These are phyloP conservation scores for Leonotis leonurus DNA, from an alignment of 257 asterid genomes.

Conservation along the genomic window DNA sequence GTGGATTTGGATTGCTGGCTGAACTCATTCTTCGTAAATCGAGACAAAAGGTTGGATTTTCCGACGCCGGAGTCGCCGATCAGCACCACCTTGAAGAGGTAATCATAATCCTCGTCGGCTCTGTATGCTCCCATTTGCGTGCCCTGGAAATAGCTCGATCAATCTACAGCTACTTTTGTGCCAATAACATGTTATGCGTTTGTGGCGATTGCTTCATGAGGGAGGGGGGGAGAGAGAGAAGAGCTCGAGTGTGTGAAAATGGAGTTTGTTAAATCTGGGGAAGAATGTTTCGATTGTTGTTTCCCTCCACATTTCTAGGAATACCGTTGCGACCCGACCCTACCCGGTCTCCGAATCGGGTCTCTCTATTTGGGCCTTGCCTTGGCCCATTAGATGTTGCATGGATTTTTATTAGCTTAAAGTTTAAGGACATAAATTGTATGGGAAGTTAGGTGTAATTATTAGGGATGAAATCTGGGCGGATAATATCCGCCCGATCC, in stretches of 20 bases:
- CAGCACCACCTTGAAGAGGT: slow-evolving; percentile 69
- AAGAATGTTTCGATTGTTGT: slow-evolving; percentile 18
- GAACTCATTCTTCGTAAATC: slow-evolving; percentile 70
- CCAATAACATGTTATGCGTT: neutral
- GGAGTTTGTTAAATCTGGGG: neutral
- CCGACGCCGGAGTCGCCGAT: slow-evolving; percentile 89
- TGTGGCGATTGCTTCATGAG: too few relatives aligned
- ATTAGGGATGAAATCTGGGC: too few relatives aligned
- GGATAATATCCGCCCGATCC: too few relatives aligned
- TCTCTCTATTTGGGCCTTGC: neutral
- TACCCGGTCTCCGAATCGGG: neutral
- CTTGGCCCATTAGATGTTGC: neutral
- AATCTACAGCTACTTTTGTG: neutral
- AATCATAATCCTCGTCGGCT: slow-evolving; percentile 83
- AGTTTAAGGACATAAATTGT: slow-evolving; percentile 33
- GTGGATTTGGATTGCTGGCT: slow-evolving; percentile 79
- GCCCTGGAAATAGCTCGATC: neutral
- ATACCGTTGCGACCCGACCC: slow-evolving; percentile 11
- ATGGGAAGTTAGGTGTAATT: neutral
- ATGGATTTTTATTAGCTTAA: slow-evolving; percentile 32
- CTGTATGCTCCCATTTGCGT: slow-evolving; percentile 54
- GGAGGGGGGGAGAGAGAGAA: too few relatives aligned
- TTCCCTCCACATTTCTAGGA: slow-evolving; percentile 32
- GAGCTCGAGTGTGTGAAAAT: too few relatives aligned
- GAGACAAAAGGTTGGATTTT: slow-evolving; percentile 66